phyloP scores from a whole-genome alignment of 345 rosid species.

The Zanthoxylum bungeanum region DNA sequence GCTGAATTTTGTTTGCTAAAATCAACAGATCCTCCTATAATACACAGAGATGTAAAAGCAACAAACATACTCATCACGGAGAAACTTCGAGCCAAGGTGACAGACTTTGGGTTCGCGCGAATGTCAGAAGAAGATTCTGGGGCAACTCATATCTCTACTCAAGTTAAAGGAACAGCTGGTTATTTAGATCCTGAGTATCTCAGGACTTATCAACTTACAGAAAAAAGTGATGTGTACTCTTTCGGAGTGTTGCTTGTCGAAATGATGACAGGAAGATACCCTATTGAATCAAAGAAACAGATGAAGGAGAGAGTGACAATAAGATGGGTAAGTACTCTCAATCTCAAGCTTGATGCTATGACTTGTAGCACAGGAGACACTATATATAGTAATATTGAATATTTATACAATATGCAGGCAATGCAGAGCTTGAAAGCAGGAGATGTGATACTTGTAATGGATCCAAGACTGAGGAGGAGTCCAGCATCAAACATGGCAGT shows the following conservation, averaged over 20 bases:
- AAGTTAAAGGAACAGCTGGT: conserved; percentile 76
- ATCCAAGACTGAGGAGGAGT: conserved; percentile 61
- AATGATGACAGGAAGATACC: conserved; percentile 66
- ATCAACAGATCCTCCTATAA: conserved; percentile 77
- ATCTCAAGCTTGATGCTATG: too few species aligned
- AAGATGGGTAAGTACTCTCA: conserved; percentile 61
- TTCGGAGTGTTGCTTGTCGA: conserved; percentile 84
- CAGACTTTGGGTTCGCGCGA: conserved; percentile 92
- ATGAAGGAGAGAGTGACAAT: conserved; percentile 47
- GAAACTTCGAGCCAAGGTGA: conserved; percentile 85
- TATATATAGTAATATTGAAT: too few species aligned
- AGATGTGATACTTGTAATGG: conserved; percentile 71
- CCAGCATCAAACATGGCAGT: conserved; percentile 56
- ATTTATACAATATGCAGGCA: too few species aligned
- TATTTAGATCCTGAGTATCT: conserved; percentile 87
- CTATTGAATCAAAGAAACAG: conserved; percentile 58
- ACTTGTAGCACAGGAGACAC: too few species aligned
- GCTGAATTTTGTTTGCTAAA: conserved; percentile 16
- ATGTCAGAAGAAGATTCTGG: conserved; percentile 47
- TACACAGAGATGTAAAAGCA: conserved; percentile 93
- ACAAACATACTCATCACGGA: conserved; percentile 74
- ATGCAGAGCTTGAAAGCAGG: conserved; percentile 56
- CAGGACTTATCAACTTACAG: conserved; percentile 69
- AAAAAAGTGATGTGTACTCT: conserved; percentile 86
- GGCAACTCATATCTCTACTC: conserved; percentile 77